phyloP scores from a whole-genome alignment of 495 filamentous ascomycete genomes.

The Oidiodendron maius region DNA sequence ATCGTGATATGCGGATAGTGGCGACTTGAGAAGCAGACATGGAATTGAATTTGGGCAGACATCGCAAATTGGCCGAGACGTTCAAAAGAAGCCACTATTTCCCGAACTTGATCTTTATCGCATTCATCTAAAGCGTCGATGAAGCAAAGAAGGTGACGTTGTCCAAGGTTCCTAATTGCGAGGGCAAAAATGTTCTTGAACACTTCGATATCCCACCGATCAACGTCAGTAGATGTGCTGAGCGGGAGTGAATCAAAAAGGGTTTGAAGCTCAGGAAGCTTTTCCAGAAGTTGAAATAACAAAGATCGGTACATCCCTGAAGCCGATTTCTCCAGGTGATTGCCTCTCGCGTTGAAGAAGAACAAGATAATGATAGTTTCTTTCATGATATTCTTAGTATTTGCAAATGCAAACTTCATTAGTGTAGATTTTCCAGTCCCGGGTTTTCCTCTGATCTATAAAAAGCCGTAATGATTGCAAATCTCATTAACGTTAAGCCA shows the following conservation, averaged over 20 bases:
- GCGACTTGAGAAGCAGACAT: constrained; percentile 31
- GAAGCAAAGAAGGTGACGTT: constrained; percentile 14
- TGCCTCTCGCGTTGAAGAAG: constrained; percentile 48
- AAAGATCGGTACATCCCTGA: constrained; percentile 52
- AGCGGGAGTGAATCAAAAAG: constrained; percentile 19
- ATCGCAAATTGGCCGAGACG: constrained; percentile 13
- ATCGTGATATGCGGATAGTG: constrained; percentile 25
- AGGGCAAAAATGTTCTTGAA: not conserved
- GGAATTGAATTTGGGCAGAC: constrained; percentile 6
- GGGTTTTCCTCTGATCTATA: constrained; percentile 56
- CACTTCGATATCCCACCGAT: constrained; percentile 16
- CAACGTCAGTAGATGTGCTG: not conserved
- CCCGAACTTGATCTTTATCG: constrained; percentile 23
- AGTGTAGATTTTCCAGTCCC: constrained; percentile 50
- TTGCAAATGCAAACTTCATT: constrained; percentile 32
- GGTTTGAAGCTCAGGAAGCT: constrained; percentile 20
- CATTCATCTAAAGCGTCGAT: constrained; percentile 28
- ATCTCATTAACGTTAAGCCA: constrained; percentile 39
- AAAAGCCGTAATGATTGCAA: constrained; percentile 37
- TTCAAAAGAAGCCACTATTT: constrained; percentile 15
- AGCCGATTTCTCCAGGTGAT: constrained; percentile 41
- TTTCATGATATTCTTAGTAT: constrained; percentile 8
- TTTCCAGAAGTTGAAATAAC: constrained; percentile 27
- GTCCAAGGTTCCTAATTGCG: constrained; percentile 10
- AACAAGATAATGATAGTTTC: constrained; percentile 29